Conservation (phyloP, 2,329 filamentous ascomycete species). For the Fusarium sp. region DNA sequence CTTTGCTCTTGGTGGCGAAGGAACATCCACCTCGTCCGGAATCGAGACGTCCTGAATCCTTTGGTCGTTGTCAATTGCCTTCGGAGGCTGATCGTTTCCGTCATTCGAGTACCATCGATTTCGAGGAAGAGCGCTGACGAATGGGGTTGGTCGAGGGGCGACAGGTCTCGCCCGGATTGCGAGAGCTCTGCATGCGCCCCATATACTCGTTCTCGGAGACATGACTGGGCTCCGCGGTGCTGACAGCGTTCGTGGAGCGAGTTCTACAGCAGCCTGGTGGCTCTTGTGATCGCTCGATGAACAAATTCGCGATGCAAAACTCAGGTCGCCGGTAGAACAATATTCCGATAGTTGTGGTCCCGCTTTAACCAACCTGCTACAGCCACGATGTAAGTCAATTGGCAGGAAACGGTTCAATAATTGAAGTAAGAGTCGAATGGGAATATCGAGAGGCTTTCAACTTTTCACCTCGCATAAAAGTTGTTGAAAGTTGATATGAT, state of each 20-base stretch:
- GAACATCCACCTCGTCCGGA: not conserved
- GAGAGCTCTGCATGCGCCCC: slow-evolving; percentile 52
- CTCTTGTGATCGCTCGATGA: slow-evolving; percentile 40
- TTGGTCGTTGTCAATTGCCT: slow-evolving; percentile 37
- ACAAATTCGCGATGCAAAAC: slow-evolving; percentile 46
- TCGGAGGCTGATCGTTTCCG: slow-evolving; percentile 44
- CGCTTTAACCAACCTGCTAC: slow-evolving; percentile 33
- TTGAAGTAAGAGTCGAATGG: not conserved
- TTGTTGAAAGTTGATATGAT: not conserved
- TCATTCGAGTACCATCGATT: slow-evolving; percentile 51
- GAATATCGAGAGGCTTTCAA: not conserved
- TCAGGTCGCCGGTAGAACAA: slow-evolving; percentile 39
- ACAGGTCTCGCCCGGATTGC: slow-evolving; percentile 47
- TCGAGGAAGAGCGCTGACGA: slow-evolving; percentile 39
- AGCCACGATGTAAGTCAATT: not conserved
- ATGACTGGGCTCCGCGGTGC: slow-evolving; percentile 49
- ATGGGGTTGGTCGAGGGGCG: slow-evolving; percentile 40
- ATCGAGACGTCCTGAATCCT: slow-evolving; percentile 17
- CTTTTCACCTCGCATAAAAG: not conserved
- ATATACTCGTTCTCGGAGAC: slow-evolving; percentile 51
- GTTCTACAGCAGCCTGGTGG: slow-evolving; percentile 38
- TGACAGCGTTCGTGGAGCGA: slow-evolving; percentile 45
- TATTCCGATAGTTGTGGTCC: slow-evolving; percentile 28
- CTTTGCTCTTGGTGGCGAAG: slow-evolving; percentile 14
- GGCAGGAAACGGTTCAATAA: not conserved